Base-by-base conservation (phyloP, 306 rosid species). In the Carpinus fangiana region DNA sequence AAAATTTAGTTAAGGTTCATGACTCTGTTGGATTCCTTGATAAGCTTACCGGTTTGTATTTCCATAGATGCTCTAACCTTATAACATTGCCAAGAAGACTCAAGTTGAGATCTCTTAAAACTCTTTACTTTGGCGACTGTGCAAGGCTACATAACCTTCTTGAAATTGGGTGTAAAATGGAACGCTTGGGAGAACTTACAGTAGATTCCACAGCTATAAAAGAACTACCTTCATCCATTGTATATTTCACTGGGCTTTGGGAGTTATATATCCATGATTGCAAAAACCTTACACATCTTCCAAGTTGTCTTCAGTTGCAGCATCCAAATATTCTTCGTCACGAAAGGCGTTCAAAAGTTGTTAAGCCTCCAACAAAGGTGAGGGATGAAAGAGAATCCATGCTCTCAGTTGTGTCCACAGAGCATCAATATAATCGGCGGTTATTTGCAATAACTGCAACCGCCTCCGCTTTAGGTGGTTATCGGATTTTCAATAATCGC, bases 11-110 rank as follows among this genome's bases (percentile, higher is more conserved):
- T 34, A 21, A 70, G 21, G 43, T 81, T 60, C 69, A 81, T 71
- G 17, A 61, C 23, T 70, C 78, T 3, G 45, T 81, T 70, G 84
- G 84, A 4, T 43, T 46, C 51, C 80, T 75, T 34, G 47, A 41
- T 70, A 12, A 70, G 3, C 84, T 75, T 74, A 61, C 54, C 45
- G 54, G 41, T 52, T 70, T 74, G 62, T 74, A 73, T 53, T 28
- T 10, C n/a, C n/a, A 60, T 60, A 28, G 12, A 5, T 81, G 84
- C 34, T 0, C 31, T 9, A 52, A 52, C 34, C 80, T 81, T 48
- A 82, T 76, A 26, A 76, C 75, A 0, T 16, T 53, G 5, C 57
- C 57, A 16, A 53, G 20, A 53, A 53, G 57, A 7, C 20, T 53
- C 57, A 53, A 53, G 20, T 53, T 53, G 57, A 53, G 57, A 53